Evolutionary conservation across 2,329 filamentous ascomycete genomes (phyloP).

Genomic region (Xylaria sp.): DNA sequence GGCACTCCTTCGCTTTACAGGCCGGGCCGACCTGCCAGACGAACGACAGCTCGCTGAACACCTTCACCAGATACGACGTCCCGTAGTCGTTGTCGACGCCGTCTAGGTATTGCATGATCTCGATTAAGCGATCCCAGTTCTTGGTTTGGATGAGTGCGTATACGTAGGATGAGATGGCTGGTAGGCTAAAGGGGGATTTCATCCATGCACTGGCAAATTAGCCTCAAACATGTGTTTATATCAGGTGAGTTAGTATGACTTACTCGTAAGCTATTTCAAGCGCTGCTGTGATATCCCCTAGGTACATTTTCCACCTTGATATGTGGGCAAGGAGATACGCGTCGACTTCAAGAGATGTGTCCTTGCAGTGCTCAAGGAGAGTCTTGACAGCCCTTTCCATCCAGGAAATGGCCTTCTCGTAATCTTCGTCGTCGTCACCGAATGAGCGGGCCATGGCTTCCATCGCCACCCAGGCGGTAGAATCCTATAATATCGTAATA

Average conservation of each 20-base stretch:
- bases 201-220: constrained; percentile 17
- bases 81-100: constrained; percentile 6
- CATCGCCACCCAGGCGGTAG: constrained; percentile 20
- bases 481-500: background rate
- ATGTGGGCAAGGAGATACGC: constrained; percentile 17
- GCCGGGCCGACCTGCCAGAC: constrained; percentile 6
- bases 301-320: constrained; percentile 8
- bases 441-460: constrained; percentile 13
- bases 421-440: constrained; percentile 11
- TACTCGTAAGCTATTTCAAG: constrained; percentile 17
- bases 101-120: constrained; percentile 2
- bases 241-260: background rate
- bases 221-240: background rate
- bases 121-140: constrained; percentile 9
- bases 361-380: constrained; percentile 15
- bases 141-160: background rate
- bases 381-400: constrained; percentile 19
- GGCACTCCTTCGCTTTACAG: background rate
- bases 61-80: background rate
- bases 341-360: constrained; percentile 15
- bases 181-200: background rate
- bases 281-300: constrained; percentile 6
- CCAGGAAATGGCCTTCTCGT: constrained; percentile 18
- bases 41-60: constrained; percentile 4
- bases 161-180: background rate